Evolutionary conservation across 768 basidiomycete species (phyloP).

Genomic region (Coprinellus micaceus): DNA sequence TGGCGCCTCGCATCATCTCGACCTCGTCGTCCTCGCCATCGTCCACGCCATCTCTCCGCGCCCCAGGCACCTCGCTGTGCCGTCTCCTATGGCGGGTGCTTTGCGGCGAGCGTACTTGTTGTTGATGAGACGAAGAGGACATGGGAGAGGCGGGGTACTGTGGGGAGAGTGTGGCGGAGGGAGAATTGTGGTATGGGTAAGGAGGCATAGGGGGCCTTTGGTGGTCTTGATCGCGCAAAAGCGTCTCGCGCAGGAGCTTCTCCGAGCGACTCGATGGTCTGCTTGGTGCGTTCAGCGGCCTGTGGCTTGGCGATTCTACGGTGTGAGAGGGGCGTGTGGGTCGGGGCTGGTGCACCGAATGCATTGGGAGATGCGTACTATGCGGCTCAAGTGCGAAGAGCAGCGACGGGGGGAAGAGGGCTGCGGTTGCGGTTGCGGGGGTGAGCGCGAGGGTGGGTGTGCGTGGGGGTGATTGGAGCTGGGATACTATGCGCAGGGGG

Average conservation of each 20-base stretch:
- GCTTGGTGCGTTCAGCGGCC: conserved; percentile 4
- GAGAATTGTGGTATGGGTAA: not conserved
- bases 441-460: not conserved
- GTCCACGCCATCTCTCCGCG: no score
- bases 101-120: not conserved
- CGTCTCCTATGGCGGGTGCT: not conserved
- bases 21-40: no score
- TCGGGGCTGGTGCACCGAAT: conserved; percentile 3
- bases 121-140: not conserved
- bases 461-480: not conserved
- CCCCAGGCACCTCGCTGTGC: conserved; percentile 9
- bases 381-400: not conserved
- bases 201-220: conserved; percentile 3
- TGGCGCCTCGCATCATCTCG: conserved; percentile 10
- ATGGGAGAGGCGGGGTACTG: not conserved
- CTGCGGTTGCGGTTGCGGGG: not conserved
- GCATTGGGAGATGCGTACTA: not conserved
- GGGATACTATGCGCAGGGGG: not conserved
- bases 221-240: conserved; percentile 12
- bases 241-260: conserved; percentile 14
- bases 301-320: not conserved
- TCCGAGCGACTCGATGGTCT: conserved; percentile 15
- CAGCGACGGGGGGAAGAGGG: not conserved
- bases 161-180: conserved; percentile 6
- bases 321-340: not conserved